Conservation (phyloP, 768 basidiomycete genomes). For the Leccinum sublutescens region DNA sequence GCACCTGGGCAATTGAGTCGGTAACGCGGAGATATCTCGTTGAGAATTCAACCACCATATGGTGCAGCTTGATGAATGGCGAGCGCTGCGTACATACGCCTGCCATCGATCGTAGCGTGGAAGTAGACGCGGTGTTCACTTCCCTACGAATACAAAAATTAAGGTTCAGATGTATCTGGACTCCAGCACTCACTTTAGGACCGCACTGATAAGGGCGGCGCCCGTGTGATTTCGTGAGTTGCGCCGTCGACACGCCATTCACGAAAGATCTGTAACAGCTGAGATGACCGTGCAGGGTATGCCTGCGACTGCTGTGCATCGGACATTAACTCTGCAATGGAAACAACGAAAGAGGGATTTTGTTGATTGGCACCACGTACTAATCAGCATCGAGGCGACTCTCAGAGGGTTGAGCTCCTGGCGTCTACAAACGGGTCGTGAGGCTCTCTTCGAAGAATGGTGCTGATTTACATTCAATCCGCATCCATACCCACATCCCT, state of each 20-base stretch:
- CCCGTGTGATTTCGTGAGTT: not conserved
- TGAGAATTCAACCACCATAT: not conserved
- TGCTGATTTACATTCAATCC: not conserved
- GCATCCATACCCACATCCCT: constrained; percentile 5
- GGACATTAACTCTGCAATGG: not conserved
- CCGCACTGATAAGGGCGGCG: not conserved
- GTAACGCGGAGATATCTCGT: not conserved
- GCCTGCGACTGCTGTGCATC: constrained; percentile 2
- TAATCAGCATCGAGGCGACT: not conserved
- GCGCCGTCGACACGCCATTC: not conserved
- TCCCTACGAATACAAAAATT: constrained; percentile 1
- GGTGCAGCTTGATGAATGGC: not conserved
- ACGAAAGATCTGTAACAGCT: not conserved
- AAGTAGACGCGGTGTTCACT: not conserved
- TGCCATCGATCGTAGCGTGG: not conserved
- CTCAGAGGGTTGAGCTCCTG: not conserved
- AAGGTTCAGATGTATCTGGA: not conserved
- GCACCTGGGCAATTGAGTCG: constrained; percentile 2
- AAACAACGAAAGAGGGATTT: not conserved
- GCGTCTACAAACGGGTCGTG: not conserved
- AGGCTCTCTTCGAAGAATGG: not conserved
- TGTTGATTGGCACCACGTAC: constrained; percentile 4
- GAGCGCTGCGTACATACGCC: not conserved
- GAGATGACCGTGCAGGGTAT: not conserved
- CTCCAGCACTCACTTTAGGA: constrained; percentile 5